These are phyloP conservation scores for Zalaria sp. DNA, from an alignment of 2,329 filamentous ascomycete genomes.

Conservation along the genomic window DNA sequence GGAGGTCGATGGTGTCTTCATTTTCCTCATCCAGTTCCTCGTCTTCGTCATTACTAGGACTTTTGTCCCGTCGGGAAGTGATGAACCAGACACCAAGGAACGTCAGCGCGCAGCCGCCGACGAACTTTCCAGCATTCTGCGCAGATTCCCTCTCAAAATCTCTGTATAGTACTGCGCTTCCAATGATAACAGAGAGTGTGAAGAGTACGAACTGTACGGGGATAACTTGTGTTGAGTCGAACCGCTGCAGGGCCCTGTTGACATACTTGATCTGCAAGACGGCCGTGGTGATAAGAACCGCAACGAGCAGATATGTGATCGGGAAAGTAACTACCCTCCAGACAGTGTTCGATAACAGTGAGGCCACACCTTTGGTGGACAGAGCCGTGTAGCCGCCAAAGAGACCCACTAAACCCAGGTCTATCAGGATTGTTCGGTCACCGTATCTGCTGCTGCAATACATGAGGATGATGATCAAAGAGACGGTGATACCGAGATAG, in stretches of 20 bases:
- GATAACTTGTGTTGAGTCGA: conserved; percentile 95
- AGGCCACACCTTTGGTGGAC: conserved; percentile 91
- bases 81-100: conserved; percentile 97
- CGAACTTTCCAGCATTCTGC: conserved; percentile 66
- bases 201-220: conserved; percentile 96
- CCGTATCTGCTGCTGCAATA: conserved; percentile 74
- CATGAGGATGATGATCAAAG: conserved; percentile 63
- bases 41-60: conserved; percentile 44
- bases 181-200: conserved; percentile 86
- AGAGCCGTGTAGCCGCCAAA: conserved; percentile 97
- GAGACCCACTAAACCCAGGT: conserved; percentile 80
- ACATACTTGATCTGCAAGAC: conserved; percentile 96
- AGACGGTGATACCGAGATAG: conserved; percentile 65
- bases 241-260: conserved; percentile 78
- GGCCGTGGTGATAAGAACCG: conserved; percentile 68
- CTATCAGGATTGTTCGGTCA: conserved; percentile 75
- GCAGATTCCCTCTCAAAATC: conserved; percentile 78
- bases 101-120: conserved; percentile 80
- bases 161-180: conserved; percentile 82
- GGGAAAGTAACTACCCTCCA: conserved; percentile 83
- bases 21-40: conserved; percentile 18
- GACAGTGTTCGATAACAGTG: conserved; percentile 80
- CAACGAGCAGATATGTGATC: conserved; percentile 74
- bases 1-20: conserved; percentile 27
- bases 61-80: conserved; percentile 60